Evolutionary conservation across 371 early-diverging fungal genomes (phyloP), one percentile per base, ranked within the genome.

Genomic region (Mucor irregularis): DNA sequence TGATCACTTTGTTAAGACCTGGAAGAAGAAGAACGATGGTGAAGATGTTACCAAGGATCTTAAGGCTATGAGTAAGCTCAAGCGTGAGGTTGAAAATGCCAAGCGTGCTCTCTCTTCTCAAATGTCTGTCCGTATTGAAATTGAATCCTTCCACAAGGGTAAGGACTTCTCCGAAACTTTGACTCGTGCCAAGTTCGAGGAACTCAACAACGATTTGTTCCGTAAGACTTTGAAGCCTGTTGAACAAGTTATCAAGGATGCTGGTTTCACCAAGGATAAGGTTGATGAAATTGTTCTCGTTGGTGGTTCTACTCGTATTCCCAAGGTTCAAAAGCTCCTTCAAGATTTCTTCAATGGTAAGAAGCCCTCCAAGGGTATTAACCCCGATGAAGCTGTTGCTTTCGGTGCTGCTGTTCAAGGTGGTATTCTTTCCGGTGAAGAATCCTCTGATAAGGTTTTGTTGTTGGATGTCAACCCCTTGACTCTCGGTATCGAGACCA

Each of bases 241-340:
- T 76, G 92, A 95, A 74, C 91, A 92, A 79, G 99, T 98, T 21
- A 71, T 99, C 55, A 90, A 91, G 83, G 99, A 99, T 84, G 97
- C 99, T 52, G 88, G 86, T 52, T 73, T 99, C 54, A 62, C 78
- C 40, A 87, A 91, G 81, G 84, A 81, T 51, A 91, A 93, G 54
- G 93, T 99, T 56, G 88, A 94, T 73, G 98, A 99, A 72, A 95
- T 99, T 57, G 95, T 99, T 54, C 86, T 99, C 48, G 99, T 99
- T 51, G 99, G 99, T 73, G 99, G 99, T 74, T 97, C 97, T 85
- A 95, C 98, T 63, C 91, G 98, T 81, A 96, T 99, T 78, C 99
- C 99, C 75, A 95, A 94, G 84, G 96, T 99, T 46, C 90, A 94
- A 71, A 89, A 92, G 64, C 82, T 94, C 39, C 94, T 99, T 59